These are phyloP conservation scores for Eimeria praecox DNA, from an alignment of 169 alveolate genomes.

Conservation along the genomic window DNA sequence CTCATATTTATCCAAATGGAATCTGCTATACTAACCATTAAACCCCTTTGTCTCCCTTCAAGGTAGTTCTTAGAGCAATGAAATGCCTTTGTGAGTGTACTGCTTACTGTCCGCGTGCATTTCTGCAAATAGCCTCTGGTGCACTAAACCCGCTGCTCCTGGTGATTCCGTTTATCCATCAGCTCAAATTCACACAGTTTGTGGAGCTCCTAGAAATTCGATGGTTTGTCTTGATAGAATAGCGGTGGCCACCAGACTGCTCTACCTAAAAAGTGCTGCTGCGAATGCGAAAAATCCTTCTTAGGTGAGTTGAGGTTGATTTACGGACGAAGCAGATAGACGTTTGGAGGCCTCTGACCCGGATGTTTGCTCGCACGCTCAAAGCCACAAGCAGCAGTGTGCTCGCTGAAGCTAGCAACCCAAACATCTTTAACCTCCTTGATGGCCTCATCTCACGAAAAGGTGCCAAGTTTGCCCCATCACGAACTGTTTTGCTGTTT, in stretches of 20 bases:
- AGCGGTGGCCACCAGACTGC: neutral
- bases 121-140: neutral
- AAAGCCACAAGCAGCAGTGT: neutral
- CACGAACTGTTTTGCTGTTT: neutral
- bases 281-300: neutral
- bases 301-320: neutral
- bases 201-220: neutral
- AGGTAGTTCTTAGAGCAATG: neutral
- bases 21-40: neutral
- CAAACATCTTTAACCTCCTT: neutral
- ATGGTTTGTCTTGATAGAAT: neutral
- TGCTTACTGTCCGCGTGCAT: neutral
- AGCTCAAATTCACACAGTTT: neutral
- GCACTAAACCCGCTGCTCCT: neutral
- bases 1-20: neutral
- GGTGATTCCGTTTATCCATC: neutral
- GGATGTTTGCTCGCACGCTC: neutral
- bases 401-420: neutral
- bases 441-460: neutral
- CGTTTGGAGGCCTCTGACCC: neutral
- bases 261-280: neutral
- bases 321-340: neutral
- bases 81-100: neutral
- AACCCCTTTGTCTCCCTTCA: neutral
- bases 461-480: neutral